Evolutionary conservation across 768 basidiomycete species (phyloP).

Genomic region (Naganishia vishniacii): DNA sequence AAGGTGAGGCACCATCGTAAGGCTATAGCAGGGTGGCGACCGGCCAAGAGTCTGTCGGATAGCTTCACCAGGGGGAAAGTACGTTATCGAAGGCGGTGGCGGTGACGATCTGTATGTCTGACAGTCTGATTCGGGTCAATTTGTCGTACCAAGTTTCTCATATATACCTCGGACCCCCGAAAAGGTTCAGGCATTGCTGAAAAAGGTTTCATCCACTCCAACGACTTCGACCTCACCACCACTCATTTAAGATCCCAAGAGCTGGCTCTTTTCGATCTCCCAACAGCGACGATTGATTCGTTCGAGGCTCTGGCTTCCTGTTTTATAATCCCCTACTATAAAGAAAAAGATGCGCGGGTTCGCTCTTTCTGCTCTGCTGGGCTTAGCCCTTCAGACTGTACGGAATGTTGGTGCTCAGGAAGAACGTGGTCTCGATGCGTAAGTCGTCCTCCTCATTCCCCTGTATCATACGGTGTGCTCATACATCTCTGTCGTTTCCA

Average conservation of each 20-base stretch:
- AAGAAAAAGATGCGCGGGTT: constrained; percentile 6
- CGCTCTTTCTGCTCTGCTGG: constrained; percentile 11
- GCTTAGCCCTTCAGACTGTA: constrained; percentile 4
- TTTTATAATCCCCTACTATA: neutral
- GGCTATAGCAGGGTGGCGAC: no score
- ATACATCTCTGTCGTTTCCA: neutral
- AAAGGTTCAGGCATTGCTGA: neutral
- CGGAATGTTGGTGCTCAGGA: constrained; percentile 2
- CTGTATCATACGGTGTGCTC: neutral
- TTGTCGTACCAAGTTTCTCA: neutral
- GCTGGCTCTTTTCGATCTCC: constrained; percentile 3
- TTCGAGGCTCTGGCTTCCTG: neutral
- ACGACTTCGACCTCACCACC: neutral
- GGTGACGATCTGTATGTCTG: neutral
- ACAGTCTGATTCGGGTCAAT: neutral
- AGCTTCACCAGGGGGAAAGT: no score
- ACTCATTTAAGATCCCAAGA: no score
- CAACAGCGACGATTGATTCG: constrained; percentile 18
- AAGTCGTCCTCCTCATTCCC: neutral
- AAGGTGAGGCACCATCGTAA: no score
- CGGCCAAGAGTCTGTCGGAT: no score
- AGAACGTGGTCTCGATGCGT: constrained; percentile 16
- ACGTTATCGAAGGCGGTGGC: neutral
- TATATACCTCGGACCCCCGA: neutral
- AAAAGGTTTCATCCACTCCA: no score